Conservation (phyloP, 352 stramenopile species). For the Pythium utonaiense region DNA sequence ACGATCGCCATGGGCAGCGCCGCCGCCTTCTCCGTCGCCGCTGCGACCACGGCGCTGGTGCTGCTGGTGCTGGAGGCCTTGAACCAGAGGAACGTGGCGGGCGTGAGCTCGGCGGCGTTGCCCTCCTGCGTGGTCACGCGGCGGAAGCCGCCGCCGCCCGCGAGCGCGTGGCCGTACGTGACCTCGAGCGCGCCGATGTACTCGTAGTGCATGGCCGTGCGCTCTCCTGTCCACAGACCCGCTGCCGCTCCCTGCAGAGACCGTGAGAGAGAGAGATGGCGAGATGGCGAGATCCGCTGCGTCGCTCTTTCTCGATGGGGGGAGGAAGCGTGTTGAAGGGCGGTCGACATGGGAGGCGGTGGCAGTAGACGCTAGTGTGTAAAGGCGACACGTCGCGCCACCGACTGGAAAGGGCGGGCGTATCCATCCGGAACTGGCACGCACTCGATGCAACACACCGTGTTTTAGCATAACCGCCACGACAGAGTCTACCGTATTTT, state of each 20-base stretch:
- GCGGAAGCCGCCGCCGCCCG: conserved; percentile 72
- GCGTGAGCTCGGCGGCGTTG: conserved; percentile 71
- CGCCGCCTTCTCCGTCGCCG: neutral
- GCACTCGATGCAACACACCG: no score
- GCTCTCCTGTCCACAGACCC: neutral
- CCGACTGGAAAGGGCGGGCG: conserved; percentile 3
- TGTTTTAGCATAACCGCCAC: no score
- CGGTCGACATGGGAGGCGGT: conserved; percentile 1
- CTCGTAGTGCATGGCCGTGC: conserved; percentile 54
- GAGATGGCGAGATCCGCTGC: neutral
- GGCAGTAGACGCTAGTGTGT: conserved; percentile 3
- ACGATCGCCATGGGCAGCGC: conserved; percentile 36
- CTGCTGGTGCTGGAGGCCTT: conserved; percentile 33
- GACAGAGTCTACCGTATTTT: neutral
- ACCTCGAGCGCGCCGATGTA: conserved; percentile 73
- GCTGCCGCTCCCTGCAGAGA: neutral
- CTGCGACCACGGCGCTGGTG: conserved; percentile 1
- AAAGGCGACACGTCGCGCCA: neutral
- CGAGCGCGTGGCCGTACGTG: conserved; percentile 85
- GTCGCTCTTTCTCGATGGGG: neutral
- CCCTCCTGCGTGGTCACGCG: conserved; percentile 77
- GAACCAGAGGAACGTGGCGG: conserved; percentile 86
- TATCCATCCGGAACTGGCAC: neutral
- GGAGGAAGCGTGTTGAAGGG: conserved; percentile 14
- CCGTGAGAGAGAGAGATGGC: neutral